Conservation (phyloP, 495 filamentous ascomycete genomes). For the Neurospora sp. region DNA sequence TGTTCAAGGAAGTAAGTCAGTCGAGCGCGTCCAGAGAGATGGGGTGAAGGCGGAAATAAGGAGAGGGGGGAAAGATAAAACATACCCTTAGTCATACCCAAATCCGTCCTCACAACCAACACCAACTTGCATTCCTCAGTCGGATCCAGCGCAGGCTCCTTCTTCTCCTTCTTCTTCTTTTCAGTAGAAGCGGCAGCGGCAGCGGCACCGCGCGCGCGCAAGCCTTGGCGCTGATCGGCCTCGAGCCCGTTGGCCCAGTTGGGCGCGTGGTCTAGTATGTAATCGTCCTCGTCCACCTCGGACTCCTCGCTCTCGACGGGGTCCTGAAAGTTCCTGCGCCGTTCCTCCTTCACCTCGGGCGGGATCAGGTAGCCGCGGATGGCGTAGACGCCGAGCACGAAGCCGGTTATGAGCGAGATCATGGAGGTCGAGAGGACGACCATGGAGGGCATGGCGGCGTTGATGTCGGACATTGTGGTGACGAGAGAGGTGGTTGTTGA, state of each 20-base stretch:
- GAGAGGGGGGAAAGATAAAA: no score
- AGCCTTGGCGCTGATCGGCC: slow-evolving; percentile 38
- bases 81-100: slow-evolving; percentile 93
- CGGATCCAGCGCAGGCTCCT: slow-evolving; percentile 22
- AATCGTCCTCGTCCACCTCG: slow-evolving; percentile 42
- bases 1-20: no score
- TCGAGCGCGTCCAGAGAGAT: no score
- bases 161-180: slow-evolving; percentile 7
- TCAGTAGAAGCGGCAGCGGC: neutral
- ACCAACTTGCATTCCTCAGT: slow-evolving; percentile 89
- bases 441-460: slow-evolving; percentile 1
- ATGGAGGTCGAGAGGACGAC: slow-evolving; percentile 53
- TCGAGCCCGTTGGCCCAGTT: slow-evolving; percentile 46
- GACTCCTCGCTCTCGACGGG: slow-evolving; percentile 41
- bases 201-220: slow-evolving; percentile 19
- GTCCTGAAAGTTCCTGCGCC: slow-evolving; percentile 23
- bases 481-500: neutral
- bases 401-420: slow-evolving; percentile 53
- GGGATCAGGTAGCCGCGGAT: slow-evolving; percentile 41
- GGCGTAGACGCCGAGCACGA: slow-evolving; percentile 44
- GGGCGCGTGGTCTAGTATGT: slow-evolving; percentile 47
- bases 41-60: no score
- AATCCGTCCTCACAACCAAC: slow-evolving; percentile 80
- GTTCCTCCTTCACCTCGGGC: slow-evolving; percentile 28
- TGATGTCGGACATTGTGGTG: slow-evolving; percentile 5